Base-by-base conservation (phyloP, 805 yeast genomes). In the Vanderwaltozyma tropicalis region DNA sequence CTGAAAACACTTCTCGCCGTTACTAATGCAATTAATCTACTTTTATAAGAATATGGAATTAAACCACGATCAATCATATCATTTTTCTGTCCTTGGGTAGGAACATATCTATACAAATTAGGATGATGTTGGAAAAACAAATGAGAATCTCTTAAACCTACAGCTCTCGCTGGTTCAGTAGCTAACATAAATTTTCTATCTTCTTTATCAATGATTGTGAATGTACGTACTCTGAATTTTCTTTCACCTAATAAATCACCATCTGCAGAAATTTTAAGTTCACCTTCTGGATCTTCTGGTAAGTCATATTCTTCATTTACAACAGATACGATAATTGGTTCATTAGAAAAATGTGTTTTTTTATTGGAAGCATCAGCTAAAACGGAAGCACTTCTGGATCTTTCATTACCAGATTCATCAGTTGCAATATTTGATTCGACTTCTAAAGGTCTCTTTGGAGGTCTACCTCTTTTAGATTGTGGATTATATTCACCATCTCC, bases 91-190 rank as follows among this genome's bases (percentile, higher is more conserved):
- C 74, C 81, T 43, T 82, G 84, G 10, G 74, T 68, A 32, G 88
- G 67, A 10, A 82, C 75, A 43, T 80, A 73, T 53, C 88, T 86
- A 64, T 71, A 80, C 37, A 92, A 66, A 35, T 74, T 68, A 35
- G 77, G 72, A 62, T 89, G 95, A 35, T 87, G 82, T 55, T 88
- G 94, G 63, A 89, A 87, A 42, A 89, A 68, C 37, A 87, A 66
- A 52, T 89, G 87, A 2, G 95, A 84, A 55, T 89, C 96, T 48
- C 96, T 72, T 63, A 87, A 84, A 3, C 96, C 97, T 43, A 89
- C 86, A 52, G 89, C 77, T 48, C 97, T 73, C 1, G 98, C 96
- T 2, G 96, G 95, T 55, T 92, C 98, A 0, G 97, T 88, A 2
- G 95, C 80, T 34, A 92, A 73, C 95, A 89, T 88, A 59, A 76